Conservation (phyloP, 108 stramenopile genomes). For the Cyclotella sp. region DNA sequence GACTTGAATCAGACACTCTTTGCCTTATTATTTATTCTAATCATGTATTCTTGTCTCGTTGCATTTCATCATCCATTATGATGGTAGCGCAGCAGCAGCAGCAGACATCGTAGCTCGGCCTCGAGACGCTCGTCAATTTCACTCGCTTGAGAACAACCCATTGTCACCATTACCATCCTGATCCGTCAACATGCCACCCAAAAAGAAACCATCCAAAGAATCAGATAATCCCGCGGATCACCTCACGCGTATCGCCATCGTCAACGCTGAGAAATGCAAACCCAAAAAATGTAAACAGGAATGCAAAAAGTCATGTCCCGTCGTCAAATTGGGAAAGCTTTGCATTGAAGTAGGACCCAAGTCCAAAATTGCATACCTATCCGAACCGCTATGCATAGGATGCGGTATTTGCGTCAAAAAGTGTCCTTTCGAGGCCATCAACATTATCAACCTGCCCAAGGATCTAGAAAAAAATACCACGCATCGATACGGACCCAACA, state of each 20-base stretch:
- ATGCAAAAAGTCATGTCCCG: constrained; percentile 96
- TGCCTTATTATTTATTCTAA: too few species aligned
- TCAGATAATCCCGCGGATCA: constrained; percentile 47
- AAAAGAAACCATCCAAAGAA: constrained; percentile 54
- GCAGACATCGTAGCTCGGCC: too few species aligned
- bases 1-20: too few species aligned
- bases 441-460: constrained; percentile 98
- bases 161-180: too few species aligned
- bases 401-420: constrained; percentile 99
- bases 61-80: too few species aligned
- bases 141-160: too few species aligned
- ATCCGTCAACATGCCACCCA: constrained; percentile 72
- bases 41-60: too few species aligned
- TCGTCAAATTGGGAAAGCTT: constrained; percentile 95
- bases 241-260: constrained; percentile 95
- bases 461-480: constrained; percentile 95
- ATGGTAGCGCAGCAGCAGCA: too few species aligned
- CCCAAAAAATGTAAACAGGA: constrained; percentile 98
- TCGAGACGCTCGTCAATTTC: too few species aligned
- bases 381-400: constrained; percentile 92
- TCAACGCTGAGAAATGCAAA: constrained; percentile 93
- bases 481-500: constrained; percentile 99
- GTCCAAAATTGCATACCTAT: constrained; percentile 91
- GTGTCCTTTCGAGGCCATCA: constrained; percentile 98
- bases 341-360: constrained; percentile 95